Evolutionary conservation across 768 basidiomycete species (phyloP).

Genomic region (Sporobolomyces roseus): DNA sequence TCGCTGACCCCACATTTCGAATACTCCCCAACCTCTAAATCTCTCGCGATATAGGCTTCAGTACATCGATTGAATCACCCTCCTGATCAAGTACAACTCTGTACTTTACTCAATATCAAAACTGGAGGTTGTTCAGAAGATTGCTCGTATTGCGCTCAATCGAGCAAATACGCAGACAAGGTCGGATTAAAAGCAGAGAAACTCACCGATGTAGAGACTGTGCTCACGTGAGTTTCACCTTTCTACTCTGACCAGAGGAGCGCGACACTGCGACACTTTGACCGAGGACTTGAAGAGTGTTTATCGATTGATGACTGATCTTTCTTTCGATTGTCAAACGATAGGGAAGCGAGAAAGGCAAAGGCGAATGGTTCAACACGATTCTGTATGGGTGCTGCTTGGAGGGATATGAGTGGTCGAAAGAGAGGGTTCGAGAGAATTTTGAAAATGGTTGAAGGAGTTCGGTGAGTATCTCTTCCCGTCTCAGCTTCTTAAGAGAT

Average conservation of each 20-base stretch:
- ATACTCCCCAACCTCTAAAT: neutral
- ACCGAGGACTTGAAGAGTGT: neutral
- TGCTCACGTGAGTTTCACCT: conserved; percentile 57
- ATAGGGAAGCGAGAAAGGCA: conserved; percentile 74
- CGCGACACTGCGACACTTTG: neutral
- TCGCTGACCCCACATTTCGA: neutral
- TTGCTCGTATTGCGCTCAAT: conserved; percentile 98
- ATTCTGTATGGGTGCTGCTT: conserved; percentile 99
- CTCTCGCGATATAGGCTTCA: conserved; percentile 50
- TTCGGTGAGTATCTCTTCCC: conserved; percentile 40
- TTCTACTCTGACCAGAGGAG: neutral
- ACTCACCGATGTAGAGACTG: conserved; percentile 82
- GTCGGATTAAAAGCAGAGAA: conserved; percentile 72
- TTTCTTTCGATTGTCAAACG: neutral
- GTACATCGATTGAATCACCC: conserved; percentile 84
- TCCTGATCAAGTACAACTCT: conserved; percentile 85
- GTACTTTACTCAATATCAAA: conserved; percentile 98
- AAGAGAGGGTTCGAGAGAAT: conserved; percentile 92
- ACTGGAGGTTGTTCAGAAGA: conserved; percentile 97
- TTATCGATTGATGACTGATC: neutral
- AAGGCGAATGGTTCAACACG: conserved; percentile 95
- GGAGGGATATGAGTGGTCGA: conserved; percentile 87
- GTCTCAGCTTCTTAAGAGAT: neutral
- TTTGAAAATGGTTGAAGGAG: conserved; percentile 72
- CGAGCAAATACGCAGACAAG: conserved; percentile 81